These are phyloP conservation scores for Fusarium sp. DNA, from an alignment of 2,329 filamentous ascomycete species.

Conservation along the genomic window DNA sequence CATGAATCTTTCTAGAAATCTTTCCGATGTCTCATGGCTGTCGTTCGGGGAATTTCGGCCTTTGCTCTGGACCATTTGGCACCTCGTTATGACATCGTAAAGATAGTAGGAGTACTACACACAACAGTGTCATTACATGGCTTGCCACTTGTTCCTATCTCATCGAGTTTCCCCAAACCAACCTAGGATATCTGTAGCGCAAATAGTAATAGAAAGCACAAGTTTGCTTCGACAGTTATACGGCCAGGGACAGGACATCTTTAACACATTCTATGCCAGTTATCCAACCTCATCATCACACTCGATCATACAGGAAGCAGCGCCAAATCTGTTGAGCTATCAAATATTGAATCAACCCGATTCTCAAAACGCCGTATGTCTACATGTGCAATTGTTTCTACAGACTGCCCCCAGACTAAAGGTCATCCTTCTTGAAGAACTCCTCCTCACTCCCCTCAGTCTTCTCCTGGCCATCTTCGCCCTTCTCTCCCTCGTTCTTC, in stretches of 20 bases:
- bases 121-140: too few relatives aligned
- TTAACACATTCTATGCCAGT: neutral
- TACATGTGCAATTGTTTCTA: conserved; percentile 57
- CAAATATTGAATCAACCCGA: conserved; percentile 2
- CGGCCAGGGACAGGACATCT: too few relatives aligned
- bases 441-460: conserved; percentile 27
- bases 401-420: conserved; percentile 57
- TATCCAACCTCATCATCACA: neutral
- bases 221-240: neutral
- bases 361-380: conserved; percentile 25
- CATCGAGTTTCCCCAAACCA: too few relatives aligned
- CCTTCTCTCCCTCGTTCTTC: conserved; percentile 47
- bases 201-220: too few relatives aligned
- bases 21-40: too few relatives aligned
- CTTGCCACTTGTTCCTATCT: too few relatives aligned
- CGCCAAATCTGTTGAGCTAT: neutral
- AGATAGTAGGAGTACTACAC: too few relatives aligned
- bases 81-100: too few relatives aligned
- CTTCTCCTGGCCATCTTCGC: conserved; percentile 31
- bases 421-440: conserved; percentile 28
- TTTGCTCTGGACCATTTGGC: too few relatives aligned
- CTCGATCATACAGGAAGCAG: neutral
- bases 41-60: too few relatives aligned
- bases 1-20: too few relatives aligned
- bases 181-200: too few relatives aligned